These are phyloP conservation scores for Paramarasmius palmivorus DNA, from an alignment of 1,284 basidiomycete species.

Conservation along the genomic window DNA sequence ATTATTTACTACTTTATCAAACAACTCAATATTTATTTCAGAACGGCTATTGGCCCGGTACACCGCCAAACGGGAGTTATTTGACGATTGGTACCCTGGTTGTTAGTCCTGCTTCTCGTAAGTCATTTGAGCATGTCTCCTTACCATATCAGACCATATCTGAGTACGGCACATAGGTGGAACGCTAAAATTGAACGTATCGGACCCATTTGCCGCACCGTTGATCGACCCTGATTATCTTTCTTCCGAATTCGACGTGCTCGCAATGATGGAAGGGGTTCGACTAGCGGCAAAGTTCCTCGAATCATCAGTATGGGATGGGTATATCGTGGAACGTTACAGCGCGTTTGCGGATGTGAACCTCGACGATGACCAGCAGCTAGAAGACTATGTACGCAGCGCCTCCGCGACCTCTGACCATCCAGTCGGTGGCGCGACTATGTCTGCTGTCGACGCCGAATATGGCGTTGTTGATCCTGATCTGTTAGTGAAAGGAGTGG, in stretches of 20 bases:
- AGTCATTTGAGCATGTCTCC: background rate
- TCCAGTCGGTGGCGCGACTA: background rate
- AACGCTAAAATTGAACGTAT: background rate
- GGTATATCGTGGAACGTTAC: background rate
- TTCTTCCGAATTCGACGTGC: background rate
- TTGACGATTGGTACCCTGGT: background rate
- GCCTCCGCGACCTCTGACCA: background rate
- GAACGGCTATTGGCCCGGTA: background rate
- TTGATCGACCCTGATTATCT: conserved; percentile 1
- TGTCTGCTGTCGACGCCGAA: background rate
- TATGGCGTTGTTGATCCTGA: conserved; percentile 25
- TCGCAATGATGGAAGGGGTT: background rate
- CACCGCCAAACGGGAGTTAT: background rate
- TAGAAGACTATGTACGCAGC: conserved; percentile 4
- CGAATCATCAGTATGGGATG: background rate
- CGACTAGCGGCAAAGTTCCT: background rate
- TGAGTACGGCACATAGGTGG: background rate
- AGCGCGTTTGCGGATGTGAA: background rate
- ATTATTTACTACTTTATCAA: background rate
- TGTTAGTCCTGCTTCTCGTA: conserved; percentile 5
- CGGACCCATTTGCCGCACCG: background rate
- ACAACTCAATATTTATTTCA: background rate
- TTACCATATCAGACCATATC: background rate
- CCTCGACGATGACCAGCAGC: background rate
- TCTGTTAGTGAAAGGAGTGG: background rate